A percentile compares a stretch with the other conserved stretches of the same genome.
These are phyloP conservation scores for Blastobotrys petasosporus DNA, from an alignment of 1,139 yeast species.

Conservation along the genomic window DNA sequence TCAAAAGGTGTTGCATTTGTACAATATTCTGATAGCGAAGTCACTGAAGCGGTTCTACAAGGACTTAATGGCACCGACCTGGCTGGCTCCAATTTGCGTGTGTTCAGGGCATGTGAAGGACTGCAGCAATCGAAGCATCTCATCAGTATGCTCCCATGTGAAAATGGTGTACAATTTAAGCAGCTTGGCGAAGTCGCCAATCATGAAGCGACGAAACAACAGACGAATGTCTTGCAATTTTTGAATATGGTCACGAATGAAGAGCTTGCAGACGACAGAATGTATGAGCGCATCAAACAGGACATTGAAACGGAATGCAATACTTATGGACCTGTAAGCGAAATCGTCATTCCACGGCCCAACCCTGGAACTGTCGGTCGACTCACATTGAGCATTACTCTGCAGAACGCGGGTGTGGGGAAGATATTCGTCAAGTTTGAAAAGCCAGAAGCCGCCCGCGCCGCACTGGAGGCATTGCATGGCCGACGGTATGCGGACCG, in stretches of 20 bases:
- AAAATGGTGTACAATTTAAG: constrained; percentile 20
- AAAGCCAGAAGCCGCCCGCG: constrained; percentile 45
- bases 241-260: constrained; percentile 60
- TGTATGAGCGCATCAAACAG: constrained; percentile 44
- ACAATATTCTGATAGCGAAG: constrained; percentile 31
- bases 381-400: constrained; percentile 27
- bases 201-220: constrained; percentile 3
- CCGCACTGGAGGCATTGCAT: constrained; percentile 57
- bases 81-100: constrained; percentile 32
- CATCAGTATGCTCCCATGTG: not conserved
- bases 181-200: constrained; percentile 18
- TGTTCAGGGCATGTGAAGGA: constrained; percentile 34
- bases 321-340: constrained; percentile 48
- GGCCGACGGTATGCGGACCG: constrained; percentile 69
- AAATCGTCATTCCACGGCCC: constrained; percentile 64
- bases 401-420: constrained; percentile 56
- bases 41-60: constrained; percentile 28
- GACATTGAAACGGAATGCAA: constrained; percentile 51
- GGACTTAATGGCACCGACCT: constrained; percentile 32
- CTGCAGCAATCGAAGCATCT: constrained; percentile 23
- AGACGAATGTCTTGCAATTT: constrained; percentile 53
- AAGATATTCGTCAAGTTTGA: constrained; percentile 64
- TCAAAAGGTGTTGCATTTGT: constrained; percentile 44
- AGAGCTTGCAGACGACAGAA: constrained; percentile 51
- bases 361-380: constrained; percentile 38